Percentiles rank a stretch among this genome's conserved stretches.
These are phyloP conservation scores for Coleophoma cylindrospora DNA, from an alignment of 2,329 filamentous ascomycete species.

Conservation along the genomic window DNA sequence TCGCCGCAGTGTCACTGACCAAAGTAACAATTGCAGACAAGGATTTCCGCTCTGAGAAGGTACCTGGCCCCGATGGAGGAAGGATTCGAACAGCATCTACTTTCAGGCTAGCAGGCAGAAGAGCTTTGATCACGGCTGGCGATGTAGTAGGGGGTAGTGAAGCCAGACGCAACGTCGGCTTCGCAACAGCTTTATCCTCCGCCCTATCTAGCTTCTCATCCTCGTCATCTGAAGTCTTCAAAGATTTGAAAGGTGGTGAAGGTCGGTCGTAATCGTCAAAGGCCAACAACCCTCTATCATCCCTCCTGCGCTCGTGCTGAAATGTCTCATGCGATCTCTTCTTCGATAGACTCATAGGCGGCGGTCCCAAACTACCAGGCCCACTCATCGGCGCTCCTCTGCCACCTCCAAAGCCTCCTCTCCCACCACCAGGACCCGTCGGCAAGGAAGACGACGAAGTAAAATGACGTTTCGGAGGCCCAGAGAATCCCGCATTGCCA, in stretches of 20 bases:
- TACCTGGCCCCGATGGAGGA: slow-evolving; percentile 43
- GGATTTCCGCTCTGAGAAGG: slow-evolving; percentile 61
- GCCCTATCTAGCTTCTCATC: slow-evolving; percentile 34
- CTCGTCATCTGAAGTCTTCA: slow-evolving; percentile 30
- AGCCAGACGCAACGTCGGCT: slow-evolving; percentile 57
- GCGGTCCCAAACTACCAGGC: slow-evolving; percentile 55
- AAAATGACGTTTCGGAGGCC: slow-evolving; percentile 57
- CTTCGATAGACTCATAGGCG: slow-evolving; percentile 42
- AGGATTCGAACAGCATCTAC: slow-evolving; percentile 73
- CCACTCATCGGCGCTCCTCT: slow-evolving; percentile 43
- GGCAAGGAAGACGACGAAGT: slow-evolving; percentile 29
- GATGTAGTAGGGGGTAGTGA: slow-evolving; percentile 58
- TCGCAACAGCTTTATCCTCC: slow-evolving; percentile 51
- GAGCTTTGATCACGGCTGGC: slow-evolving; percentile 51
- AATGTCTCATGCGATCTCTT: slow-evolving; percentile 49
- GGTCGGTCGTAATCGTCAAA: slow-evolving; percentile 26
- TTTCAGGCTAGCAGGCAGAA: slow-evolving; percentile 53
- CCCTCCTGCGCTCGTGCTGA: slow-evolving; percentile 27
- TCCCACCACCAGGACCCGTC: slow-evolving; percentile 19
- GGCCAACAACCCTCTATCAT: slow-evolving; percentile 23
- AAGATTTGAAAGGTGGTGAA: slow-evolving; percentile 13
- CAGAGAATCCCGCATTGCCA: slow-evolving; percentile 18
- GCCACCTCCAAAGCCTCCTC: slow-evolving; percentile 18
- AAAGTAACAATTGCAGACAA: slow-evolving; percentile 76
- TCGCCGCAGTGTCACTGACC: slow-evolving; percentile 73